Evolutionary conservation across 768 basidiomycete species (phyloP), one percentile per base, ranked within the genome.

Genomic region (Tricholoma matsutake): DNA sequence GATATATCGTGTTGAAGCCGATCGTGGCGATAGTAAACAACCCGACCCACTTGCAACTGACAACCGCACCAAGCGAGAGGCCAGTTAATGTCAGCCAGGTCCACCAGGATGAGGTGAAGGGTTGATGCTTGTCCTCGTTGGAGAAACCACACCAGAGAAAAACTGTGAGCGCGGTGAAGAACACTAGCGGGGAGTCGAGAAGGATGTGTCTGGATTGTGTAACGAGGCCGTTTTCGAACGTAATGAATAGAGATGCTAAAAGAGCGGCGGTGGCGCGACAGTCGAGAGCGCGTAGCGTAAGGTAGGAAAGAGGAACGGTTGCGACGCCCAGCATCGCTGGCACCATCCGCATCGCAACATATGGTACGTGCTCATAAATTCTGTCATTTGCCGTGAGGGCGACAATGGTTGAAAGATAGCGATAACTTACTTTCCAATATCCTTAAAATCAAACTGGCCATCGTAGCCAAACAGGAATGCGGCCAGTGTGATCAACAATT

Each of bases 41-140:
- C 9, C 97, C 97, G 43, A 98, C 96, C 97, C 96, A 98, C 73
- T 98, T 99, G 79, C 93, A 94, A 68, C 89, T 91, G 32, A 90
- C 84, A 54, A 96, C 94, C 4, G 96, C 95, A 37, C 97, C 97
- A 25, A 99, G 87, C 0, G 89, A 86, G 13, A 96, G 78, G 31
- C 97, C 97, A 2, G 92, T 91, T 41, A 98, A 81, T 11, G 83
- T 75, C 32, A 98, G 88, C 91, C 94, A 96, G 0, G 81, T 79
- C 97, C 97, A 99, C 97, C 97, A 98, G 2, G 79, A 75, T 9
- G 84, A 78, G 1, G 90, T 89, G 75, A 98, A 99, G 0, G 94
- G 88, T 54, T 86, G 80, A 57, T 88, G 81, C 71, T 85, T 88
- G 78, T 97, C 90, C 73, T 96, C 94, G 75, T 94, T 95, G 71